phyloP scores from a whole-genome alignment of 2,329 filamentous ascomycete species.

The Helminthosporium solani region DNA sequence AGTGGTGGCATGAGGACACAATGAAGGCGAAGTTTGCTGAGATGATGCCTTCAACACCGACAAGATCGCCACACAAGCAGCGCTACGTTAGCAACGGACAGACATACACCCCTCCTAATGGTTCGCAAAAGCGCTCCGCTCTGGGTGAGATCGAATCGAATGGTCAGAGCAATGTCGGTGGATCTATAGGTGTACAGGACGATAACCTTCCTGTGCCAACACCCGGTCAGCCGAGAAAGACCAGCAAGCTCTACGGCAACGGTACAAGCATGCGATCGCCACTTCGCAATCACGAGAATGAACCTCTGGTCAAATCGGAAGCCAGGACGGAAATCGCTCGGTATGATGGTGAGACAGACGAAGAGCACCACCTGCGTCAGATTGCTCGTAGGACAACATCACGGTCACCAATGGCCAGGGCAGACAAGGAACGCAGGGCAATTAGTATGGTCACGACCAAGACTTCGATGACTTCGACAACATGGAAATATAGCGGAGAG shows the following conservation, averaged over 20 bases:
- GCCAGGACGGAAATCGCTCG: constrained; percentile 59
- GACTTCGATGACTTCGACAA: constrained; percentile 37
- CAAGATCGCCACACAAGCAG: constrained; percentile 52
- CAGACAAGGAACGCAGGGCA: constrained; percentile 67
- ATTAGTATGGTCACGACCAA: constrained; percentile 67
- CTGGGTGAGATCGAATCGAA: constrained; percentile 95
- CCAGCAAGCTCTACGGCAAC: constrained; percentile 71
- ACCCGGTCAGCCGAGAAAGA: constrained; percentile 92
- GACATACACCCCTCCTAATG: constrained; percentile 81
- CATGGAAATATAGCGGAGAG: constrained; percentile 42
- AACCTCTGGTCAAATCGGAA: constrained; percentile 56
- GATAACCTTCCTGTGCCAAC: constrained; percentile 94
- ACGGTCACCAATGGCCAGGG: constrained; percentile 56
- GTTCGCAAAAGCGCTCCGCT: constrained; percentile 73
- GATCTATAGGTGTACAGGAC: constrained; percentile 68
- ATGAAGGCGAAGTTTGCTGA: constrained; percentile 80
- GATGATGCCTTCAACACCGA: constrained; percentile 57
- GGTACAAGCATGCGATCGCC: constrained; percentile 35
- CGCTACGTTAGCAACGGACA: constrained; percentile 64
- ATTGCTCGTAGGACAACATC: constrained; percentile 61
- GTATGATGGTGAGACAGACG: constrained; percentile 69
- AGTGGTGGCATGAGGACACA: constrained; percentile 86
- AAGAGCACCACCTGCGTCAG: constrained; percentile 74
- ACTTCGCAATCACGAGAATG: constrained; percentile 49
- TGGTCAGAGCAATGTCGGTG: constrained; percentile 49